Evolutionary conservation across 441 rosid species (phyloP).

Genomic region (Metrosideros polymorpha): DNA sequence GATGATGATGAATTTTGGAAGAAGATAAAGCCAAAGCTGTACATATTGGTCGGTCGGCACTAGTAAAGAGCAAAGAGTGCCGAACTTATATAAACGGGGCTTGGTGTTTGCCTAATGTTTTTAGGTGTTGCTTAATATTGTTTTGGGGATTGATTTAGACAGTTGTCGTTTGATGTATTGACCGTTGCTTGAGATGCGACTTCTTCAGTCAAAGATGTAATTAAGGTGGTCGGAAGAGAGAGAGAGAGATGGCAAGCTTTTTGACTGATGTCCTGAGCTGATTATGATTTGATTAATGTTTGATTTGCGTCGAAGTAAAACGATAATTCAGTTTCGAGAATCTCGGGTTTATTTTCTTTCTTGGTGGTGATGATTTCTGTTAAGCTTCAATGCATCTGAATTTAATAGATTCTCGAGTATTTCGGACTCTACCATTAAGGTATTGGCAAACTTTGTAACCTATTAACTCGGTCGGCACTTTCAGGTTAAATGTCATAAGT

Average conservation of each 20-base stretch:
- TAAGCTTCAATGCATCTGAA: too few species aligned
- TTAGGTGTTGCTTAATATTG: neutral
- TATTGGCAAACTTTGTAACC: too few species aligned
- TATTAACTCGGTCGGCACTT: too few species aligned
- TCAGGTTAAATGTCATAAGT: too few species aligned
- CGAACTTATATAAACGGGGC: neutral
- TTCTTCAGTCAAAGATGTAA: neutral
- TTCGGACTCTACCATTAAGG: too few species aligned
- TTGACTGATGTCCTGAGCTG: neutral
- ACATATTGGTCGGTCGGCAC: neutral
- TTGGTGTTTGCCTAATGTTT: neutral
- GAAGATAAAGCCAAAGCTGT: neutral
- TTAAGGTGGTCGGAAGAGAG: neutral
- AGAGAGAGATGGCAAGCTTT: neutral
- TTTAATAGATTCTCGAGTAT: too few species aligned
- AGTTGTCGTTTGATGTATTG: neutral
- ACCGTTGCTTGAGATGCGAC: neutral
- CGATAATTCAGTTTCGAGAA: neutral
- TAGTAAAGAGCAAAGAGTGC: neutral
- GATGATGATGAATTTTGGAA: neutral
- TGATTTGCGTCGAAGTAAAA: neutral
- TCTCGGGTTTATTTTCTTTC: too few species aligned
- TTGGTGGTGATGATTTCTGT: too few species aligned
- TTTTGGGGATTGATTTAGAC: neutral
- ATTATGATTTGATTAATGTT: neutral